These are phyloP conservation scores for Xylaria sp. DNA, from an alignment of 2,329 filamentous ascomycete species.

Conservation along the genomic window DNA sequence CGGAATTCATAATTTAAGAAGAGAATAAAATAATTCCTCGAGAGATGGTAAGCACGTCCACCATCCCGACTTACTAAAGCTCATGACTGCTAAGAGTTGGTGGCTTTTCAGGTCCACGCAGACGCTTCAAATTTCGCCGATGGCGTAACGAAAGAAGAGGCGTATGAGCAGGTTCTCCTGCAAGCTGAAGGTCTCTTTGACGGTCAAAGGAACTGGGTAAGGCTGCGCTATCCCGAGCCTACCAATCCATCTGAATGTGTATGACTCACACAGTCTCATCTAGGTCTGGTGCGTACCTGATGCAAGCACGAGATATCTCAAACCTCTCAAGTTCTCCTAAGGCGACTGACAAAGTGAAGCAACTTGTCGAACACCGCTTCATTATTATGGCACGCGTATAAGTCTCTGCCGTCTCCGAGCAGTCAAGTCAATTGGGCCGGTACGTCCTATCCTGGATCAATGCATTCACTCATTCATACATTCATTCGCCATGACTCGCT, in stretches of 20 bases:
- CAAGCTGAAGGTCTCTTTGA: conserved; percentile 76
- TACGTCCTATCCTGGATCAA: conserved; percentile 45
- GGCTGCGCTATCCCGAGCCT: conserved; percentile 45
- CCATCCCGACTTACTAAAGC: not conserved
- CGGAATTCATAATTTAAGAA: too few relatives aligned
- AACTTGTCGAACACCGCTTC: conserved; percentile 82
- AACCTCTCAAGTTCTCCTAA: too few relatives aligned
- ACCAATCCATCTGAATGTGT: conserved; percentile 3
- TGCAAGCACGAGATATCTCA: conserved; percentile 4
- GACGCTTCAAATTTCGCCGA: conserved; percentile 79
- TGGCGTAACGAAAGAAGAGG: conserved; percentile 75
- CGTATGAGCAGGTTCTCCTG: conserved; percentile 78
- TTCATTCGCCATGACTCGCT: not conserved
- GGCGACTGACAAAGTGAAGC: conserved; percentile 55
- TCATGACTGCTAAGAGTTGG: conserved; percentile 11
- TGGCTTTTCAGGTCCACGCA: conserved; percentile 72
- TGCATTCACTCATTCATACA: not conserved
- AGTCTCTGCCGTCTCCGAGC: conserved; percentile 74
- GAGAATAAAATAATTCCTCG: too few relatives aligned
- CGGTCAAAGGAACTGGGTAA: conserved; percentile 83
- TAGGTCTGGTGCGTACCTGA: conserved; percentile 55
- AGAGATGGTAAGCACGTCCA: conserved; percentile 28
- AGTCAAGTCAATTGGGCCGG: conserved; percentile 81
- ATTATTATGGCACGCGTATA: conserved; percentile 82
- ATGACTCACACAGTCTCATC: conserved; percentile 30